phyloP scores from a whole-genome alignment of 2,329 filamentous ascomycete genomes.

The Cordyceps farinosa region DNA sequence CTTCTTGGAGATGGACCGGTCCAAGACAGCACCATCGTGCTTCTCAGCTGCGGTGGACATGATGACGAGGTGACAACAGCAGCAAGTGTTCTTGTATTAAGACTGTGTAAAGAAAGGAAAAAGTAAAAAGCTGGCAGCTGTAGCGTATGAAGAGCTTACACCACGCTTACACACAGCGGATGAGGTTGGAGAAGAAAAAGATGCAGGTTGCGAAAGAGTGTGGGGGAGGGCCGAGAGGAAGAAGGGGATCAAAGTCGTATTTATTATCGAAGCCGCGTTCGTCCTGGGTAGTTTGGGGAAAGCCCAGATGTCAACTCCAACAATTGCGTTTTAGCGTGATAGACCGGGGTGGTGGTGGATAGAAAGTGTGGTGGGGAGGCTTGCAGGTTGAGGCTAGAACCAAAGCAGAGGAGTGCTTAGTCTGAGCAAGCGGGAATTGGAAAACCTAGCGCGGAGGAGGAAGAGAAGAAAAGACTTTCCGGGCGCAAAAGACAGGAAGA shows the following conservation, averaged over 20 bases:
- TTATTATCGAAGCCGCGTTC: constrained; percentile 8
- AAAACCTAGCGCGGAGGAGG: neutral
- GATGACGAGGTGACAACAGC: neutral
- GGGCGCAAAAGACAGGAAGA: neutral
- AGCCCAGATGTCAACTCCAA: constrained; percentile 4
- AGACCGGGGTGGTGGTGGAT: neutral
- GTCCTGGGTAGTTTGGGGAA: neutral
- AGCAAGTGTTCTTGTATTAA: constrained; percentile 1
- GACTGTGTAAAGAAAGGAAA: neutral
- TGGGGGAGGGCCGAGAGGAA: neutral
- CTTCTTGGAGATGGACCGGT: constrained; percentile 13
- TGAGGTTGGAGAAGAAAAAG: no score
- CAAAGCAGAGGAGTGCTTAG: constrained; percentile 8
- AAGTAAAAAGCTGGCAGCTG: neutral
- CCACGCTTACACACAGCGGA: neutral
- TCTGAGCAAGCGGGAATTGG: neutral
- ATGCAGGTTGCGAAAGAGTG: neutral
- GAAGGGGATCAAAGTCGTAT: constrained; percentile 11
- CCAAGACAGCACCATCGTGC: neutral
- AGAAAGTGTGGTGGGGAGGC: neutral
- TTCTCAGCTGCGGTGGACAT: constrained; percentile 11
- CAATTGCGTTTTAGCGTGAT: constrained; percentile 5
- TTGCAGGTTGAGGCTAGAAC: constrained; percentile 10
- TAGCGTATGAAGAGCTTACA: neutral
- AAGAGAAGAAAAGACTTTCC: neutral